Evolutionary conservation across 495 filamentous ascomycete genomes (phyloP).

Genomic region (Hamigera avellanea): DNA sequence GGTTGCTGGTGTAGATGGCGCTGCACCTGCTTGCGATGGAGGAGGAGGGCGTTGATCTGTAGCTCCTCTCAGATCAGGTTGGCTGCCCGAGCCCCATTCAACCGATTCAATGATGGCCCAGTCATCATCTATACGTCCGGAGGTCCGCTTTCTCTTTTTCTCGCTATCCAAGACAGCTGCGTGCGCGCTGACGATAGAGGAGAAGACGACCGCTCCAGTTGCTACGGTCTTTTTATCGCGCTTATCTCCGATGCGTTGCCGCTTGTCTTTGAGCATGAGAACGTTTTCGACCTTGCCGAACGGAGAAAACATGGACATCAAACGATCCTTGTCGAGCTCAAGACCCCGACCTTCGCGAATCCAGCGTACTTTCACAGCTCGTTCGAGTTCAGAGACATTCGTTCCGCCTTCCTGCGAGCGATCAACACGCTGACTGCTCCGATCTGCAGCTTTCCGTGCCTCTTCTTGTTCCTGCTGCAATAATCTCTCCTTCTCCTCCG

Average conservation of each 20-base stretch:
- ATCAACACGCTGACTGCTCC: constrained; percentile 26
- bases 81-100: constrained; percentile 41
- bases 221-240: constrained; percentile 43
- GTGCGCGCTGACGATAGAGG: constrained; percentile 49
- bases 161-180: constrained; percentile 44
- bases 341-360: constrained; percentile 32
- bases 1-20: constrained; percentile 9
- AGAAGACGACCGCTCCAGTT: constrained; percentile 44
- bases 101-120: constrained; percentile 42
- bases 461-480: constrained; percentile 26
- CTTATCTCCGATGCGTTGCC: constrained; percentile 34
- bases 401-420: constrained; percentile 27
- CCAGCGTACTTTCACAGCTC: constrained; percentile 50
- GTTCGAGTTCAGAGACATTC: constrained; percentile 44
- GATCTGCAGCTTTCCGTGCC: constrained; percentile 17
- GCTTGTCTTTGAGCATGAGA: constrained; percentile 44
- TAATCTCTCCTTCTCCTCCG: constrained; percentile 37
- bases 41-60: constrained; percentile 3
- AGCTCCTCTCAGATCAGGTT: constrained; percentile 29
- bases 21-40: constrained; percentile 8
- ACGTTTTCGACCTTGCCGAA: constrained; percentile 47
- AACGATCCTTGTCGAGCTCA: constrained; percentile 30
- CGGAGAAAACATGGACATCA: constrained; percentile 33
- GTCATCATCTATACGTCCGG: constrained; percentile 16
- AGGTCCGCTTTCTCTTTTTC: constrained; percentile 22